Evolutionary conservation across 164 flowering plant genomes (phyloP).

Genomic region (Vitis riparia): DNA sequence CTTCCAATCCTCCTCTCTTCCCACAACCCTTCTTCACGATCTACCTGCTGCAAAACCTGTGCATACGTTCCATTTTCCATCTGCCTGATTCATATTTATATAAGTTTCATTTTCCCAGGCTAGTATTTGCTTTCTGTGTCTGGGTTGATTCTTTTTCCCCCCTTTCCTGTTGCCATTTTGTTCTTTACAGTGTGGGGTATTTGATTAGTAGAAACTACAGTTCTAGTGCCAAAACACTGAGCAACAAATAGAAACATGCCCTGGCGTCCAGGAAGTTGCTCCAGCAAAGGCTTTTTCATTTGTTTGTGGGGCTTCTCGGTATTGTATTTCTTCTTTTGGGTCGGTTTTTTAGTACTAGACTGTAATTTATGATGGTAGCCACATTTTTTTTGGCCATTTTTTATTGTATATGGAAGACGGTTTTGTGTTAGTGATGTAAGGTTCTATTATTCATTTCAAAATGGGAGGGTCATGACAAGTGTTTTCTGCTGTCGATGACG

Average conservation of each 20-base stretch:
- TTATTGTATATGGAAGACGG: background rate
- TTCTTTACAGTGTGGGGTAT: conserved; percentile 14
- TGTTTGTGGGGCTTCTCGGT: background rate
- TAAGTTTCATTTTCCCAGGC: conserved; percentile 8
- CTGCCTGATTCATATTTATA: conserved; percentile 13
- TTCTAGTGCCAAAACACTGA: background rate
- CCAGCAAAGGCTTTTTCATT: background rate
- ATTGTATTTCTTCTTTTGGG: background rate
- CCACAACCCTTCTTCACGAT: background rate
- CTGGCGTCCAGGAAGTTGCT: background rate
- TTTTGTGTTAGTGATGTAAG: background rate
- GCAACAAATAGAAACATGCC: conserved; percentile 5
- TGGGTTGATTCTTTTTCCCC: conserved; percentile 19
- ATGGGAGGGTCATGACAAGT: background rate
- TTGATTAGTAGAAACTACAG: conserved; percentile 10
- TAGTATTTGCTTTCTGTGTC: conserved; percentile 8
- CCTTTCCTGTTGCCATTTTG: background rate
- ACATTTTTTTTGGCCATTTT: conserved; percentile 5
- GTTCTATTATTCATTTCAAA: background rate
- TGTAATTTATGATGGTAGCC: conserved; percentile 9
- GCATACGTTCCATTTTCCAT: conserved; percentile 22
- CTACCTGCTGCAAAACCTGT: conserved; percentile 16
- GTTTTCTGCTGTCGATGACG: background rate
- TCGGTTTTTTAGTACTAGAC: background rate
- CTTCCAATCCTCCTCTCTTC: background rate